Conservation (phyloP, 352 stramenopile genomes). For the Pythium dissimile region DNA sequence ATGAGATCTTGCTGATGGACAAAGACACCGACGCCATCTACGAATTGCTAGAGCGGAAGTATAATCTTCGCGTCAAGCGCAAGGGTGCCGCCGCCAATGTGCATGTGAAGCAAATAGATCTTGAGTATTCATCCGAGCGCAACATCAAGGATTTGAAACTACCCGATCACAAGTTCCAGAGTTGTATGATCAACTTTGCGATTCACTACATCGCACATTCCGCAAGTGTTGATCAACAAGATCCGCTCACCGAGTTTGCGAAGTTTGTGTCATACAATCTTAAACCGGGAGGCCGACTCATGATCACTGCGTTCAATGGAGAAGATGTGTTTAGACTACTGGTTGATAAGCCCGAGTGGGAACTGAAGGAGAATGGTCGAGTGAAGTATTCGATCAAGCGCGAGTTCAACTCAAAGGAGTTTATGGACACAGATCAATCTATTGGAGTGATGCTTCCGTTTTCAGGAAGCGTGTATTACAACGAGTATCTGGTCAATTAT, state of each 20-base stretch:
- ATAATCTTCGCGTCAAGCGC: constrained; percentile 1
- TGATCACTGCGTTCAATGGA: background rate
- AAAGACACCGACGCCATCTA: background rate
- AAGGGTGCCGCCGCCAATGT: background rate
- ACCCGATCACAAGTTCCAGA: background rate
- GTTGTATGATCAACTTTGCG: background rate
- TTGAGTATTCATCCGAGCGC: background rate
- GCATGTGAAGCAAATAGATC: background rate
- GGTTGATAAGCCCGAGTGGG: too few species aligned
- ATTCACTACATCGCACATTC: background rate
- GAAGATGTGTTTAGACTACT: background rate
- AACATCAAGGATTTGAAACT: background rate
- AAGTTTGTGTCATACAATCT: background rate
- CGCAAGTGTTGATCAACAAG: background rate
- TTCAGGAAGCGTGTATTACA: background rate
- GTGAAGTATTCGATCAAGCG: constrained; percentile 1
- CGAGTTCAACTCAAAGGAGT: background rate
- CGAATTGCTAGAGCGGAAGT: background rate
- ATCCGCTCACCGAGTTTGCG: background rate
- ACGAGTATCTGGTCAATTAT: background rate
- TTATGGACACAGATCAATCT: background rate
- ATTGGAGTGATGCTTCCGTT: background rate
- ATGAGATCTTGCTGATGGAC: background rate
- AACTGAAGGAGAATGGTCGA: background rate
- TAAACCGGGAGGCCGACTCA: background rate